A percentile compares a stretch with the other conserved stretches of the same genome.
These are phyloP conservation scores for Plasmodium knowlesi DNA, from an alignment of 169 alveolate species.

Conservation along the genomic window DNA sequence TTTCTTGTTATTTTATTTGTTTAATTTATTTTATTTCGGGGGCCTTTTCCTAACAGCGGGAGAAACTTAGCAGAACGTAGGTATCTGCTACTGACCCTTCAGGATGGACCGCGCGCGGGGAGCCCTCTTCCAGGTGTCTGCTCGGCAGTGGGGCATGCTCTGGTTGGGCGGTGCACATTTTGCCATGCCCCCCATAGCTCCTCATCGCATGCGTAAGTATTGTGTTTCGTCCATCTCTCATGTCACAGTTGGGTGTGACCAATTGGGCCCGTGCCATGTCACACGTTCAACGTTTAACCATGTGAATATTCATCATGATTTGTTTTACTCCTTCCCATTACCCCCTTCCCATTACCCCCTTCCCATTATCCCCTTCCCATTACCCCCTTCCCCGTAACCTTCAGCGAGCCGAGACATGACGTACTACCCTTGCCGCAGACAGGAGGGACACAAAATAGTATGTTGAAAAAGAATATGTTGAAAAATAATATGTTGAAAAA, in stretches of 20 bases:
- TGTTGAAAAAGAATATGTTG: not conserved
- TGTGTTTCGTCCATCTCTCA: not conserved
- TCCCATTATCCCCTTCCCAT: too few relatives aligned
- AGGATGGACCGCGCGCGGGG: conserved; percentile 3
- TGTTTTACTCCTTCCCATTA: not conserved
- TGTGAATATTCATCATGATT: not conserved
- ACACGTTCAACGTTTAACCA: not conserved
- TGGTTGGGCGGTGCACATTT: not conserved
- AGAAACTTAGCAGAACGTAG: not conserved
- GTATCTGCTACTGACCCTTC: not conserved
- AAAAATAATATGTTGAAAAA: too few relatives aligned
- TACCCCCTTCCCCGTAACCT: not conserved
- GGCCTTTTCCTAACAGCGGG: not conserved
- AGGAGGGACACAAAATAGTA: conserved; percentile 12
- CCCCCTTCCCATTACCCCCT: not conserved
- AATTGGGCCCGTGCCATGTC: not conserved
- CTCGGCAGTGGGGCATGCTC: not conserved
- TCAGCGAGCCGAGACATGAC: conserved; percentile 1
- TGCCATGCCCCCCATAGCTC: not conserved
- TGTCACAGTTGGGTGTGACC: not conserved
- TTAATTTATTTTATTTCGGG: not conserved
- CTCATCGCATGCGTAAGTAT: not conserved
- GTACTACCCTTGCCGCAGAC: conserved; percentile 10
- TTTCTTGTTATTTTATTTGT: too few relatives aligned
- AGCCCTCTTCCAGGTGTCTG: not conserved